Base-by-base conservation (phyloP, 2,329 filamentous ascomycete species). In the Pseudogymnoascus sp. region DNA sequence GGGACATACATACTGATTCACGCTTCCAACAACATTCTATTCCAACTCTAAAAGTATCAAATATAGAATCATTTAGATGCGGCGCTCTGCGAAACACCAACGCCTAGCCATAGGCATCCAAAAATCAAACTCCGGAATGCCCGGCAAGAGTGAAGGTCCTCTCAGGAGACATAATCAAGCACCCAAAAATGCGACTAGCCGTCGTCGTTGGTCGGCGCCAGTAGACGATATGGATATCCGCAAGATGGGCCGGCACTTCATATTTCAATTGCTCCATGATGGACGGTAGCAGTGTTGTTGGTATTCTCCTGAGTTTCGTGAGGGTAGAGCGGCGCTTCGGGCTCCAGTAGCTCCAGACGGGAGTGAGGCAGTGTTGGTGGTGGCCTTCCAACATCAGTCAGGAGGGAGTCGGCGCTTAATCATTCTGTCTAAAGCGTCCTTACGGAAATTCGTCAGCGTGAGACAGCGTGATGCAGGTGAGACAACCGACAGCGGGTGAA, bases 1-100 rank as follows among this genome's bases (percentile, higher is more conserved):
- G 11, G 25, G 14, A 33, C 49, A 55, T 55, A 55, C 33, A 55
- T 55, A 55, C n/a, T 33, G 49, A 55, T 55, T 55, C 49, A 55
- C n/a, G 5, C n/a, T 55, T 28, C 25, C 25, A 33, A 55, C 49
- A 30, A 6, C 45, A 55, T 55, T 55, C n/a, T 33, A 33, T 33
- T 12, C n/a, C n/a, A 55, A 33, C 49, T 19, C 25, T 33, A 55
- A 30, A 55, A 19, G 2, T 12, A 33, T 12, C 28, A 55, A 30
- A 19, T 55, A 55, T 19, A 55, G 25, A 5, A 33, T 33, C 25
- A 55, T 0, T 12, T 33, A 55, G 9, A 55, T 9, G 45, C n/a
- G 9, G 28, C n/a, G 9, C 22, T 49, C 25, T 33, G 2, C 28
- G n/a, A 33, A 55, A 55, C 49, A 33, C 49, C 49, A 55, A 55